A percentile compares a stretch with the other conserved stretches of the same genome.
phyloP scores from a whole-genome alignment of 306 rosid species.

The Prunus campanulata region DNA sequence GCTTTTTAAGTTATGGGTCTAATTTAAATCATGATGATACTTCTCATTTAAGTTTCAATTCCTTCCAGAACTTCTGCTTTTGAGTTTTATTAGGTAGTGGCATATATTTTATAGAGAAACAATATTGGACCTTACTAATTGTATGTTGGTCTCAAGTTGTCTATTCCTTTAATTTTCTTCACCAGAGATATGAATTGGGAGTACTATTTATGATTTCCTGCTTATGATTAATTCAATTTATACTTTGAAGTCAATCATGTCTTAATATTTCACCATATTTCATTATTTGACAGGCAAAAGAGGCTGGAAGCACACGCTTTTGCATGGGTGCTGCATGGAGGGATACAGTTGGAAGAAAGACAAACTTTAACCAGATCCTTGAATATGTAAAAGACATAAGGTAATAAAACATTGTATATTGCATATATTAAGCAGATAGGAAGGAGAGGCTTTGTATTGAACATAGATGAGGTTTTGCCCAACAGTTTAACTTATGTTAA shows the following conservation, averaged over 20 bases:
- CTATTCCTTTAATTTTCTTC: neutral
- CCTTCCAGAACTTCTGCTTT: neutral
- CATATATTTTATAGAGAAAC: neutral
- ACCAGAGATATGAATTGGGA: neutral
- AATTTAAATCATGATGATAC: neutral
- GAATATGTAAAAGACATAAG: constrained; percentile 84
- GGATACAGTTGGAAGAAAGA: constrained; percentile 87
- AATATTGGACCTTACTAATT: neutral
- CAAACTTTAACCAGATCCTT: constrained; percentile 87
- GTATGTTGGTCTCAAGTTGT: neutral
- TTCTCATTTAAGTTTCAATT: neutral
- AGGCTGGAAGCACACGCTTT: constrained; percentile 97
- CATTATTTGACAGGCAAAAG: constrained; percentile 72
- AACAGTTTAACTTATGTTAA: constrained; percentile 6
- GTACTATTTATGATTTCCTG: neutral
- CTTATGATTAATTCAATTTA: neutral
- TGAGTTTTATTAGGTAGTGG: neutral
- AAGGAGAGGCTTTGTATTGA: neutral
- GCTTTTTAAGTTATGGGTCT: neutral
- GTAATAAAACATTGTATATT: constrained; percentile 35
- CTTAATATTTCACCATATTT: constrained; percentile 5
- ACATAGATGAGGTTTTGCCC: neutral
- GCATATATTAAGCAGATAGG: neutral
- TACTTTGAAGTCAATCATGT: neutral
- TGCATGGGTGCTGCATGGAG: constrained; percentile 99